Percentiles rank a stretch among this genome's conserved stretches.
phyloP scores from a whole-genome alignment of 148 eudicot genomes.

The Salicornia ramosissima region DNA sequence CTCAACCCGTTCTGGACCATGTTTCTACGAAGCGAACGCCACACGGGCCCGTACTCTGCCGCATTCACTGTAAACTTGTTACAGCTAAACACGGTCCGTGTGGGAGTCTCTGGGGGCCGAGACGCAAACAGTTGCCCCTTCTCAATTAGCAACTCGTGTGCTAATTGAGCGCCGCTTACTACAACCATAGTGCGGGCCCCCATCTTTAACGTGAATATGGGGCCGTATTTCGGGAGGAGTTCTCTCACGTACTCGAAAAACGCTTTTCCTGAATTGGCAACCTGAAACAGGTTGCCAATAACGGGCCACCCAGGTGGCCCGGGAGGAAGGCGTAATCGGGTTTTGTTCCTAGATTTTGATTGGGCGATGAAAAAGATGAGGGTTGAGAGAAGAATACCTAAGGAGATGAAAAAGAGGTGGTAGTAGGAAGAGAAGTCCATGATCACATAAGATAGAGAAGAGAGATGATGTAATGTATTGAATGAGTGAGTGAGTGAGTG shows the following conservation, averaged over 20 bases:
- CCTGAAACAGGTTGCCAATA: slow-evolving; percentile 86
- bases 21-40: slow-evolving; percentile 77
- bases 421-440: slow-evolving; percentile 35
- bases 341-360: slow-evolving; percentile 13
- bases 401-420: slow-evolving; percentile 42
- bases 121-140: slow-evolving; percentile 71
- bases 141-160: slow-evolving; percentile 58
- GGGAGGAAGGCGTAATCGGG: slow-evolving; percentile 49
- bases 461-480: too few species aligned
- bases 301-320: slow-evolving; percentile 94
- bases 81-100: slow-evolving; percentile 65
- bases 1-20: slow-evolving; percentile 90
- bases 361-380: slow-evolving; percentile 18
- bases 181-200: slow-evolving; percentile 80
- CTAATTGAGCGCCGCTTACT: slow-evolving; percentile 49
- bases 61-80: slow-evolving; percentile 88
- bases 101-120: slow-evolving; percentile 77
- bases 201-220: slow-evolving; percentile 76
- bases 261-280: slow-evolving; percentile 70
- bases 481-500: not conserved
- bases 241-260: slow-evolving; percentile 69
- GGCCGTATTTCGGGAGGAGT: slow-evolving; percentile 58
- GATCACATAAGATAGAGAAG: not conserved
- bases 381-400: slow-evolving; percentile 33
- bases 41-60: slow-evolving; percentile 65